phyloP scores from a whole-genome alignment of 495 filamentous ascomycete species.

The Parathielavia hyrcaniae region DNA sequence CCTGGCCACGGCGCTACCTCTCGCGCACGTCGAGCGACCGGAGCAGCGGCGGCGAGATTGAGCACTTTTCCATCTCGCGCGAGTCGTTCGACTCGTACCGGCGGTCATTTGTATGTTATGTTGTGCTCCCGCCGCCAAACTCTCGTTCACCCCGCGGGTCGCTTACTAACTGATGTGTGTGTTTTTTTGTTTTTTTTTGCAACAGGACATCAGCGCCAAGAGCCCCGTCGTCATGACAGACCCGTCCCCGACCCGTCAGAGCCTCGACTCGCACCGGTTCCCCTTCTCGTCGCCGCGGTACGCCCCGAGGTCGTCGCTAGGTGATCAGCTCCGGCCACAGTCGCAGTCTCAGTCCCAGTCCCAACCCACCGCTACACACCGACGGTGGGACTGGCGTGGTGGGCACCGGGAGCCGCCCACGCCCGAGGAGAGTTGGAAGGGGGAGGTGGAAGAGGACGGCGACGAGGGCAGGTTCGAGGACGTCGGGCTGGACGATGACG shows the following conservation, averaged over 20 bases:
- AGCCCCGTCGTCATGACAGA: slow-evolving; percentile 64
- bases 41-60: slow-evolving; percentile 63
- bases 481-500: slow-evolving; percentile 71
- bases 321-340: neutral
- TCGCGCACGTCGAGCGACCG: slow-evolving; percentile 62
- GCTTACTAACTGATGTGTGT: too few species aligned
- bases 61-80: slow-evolving; percentile 93
- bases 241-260: slow-evolving; percentile 56
- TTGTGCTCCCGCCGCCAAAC: too few species aligned
- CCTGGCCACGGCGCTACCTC: slow-evolving; percentile 73
- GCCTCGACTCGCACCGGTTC: slow-evolving; percentile 66
- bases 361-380: neutral
- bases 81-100: slow-evolving; percentile 98
- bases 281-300: neutral
- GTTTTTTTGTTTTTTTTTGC: neutral
- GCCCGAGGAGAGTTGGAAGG: slow-evolving; percentile 50
- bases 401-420: slow-evolving; percentile 45
- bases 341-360: too few species aligned
- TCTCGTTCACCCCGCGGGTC: too few species aligned
- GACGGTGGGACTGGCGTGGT: slow-evolving; percentile 21
- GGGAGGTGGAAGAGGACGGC: slow-evolving; percentile 55
- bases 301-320: slow-evolving; percentile 42
- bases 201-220: slow-evolving; percentile 84
- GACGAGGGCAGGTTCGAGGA: slow-evolving; percentile 84
- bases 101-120: slow-evolving; percentile 82